These are phyloP conservation scores for Nicotiana attenuata DNA, from an alignment of 257 asterid species.

Conservation along the genomic window DNA sequence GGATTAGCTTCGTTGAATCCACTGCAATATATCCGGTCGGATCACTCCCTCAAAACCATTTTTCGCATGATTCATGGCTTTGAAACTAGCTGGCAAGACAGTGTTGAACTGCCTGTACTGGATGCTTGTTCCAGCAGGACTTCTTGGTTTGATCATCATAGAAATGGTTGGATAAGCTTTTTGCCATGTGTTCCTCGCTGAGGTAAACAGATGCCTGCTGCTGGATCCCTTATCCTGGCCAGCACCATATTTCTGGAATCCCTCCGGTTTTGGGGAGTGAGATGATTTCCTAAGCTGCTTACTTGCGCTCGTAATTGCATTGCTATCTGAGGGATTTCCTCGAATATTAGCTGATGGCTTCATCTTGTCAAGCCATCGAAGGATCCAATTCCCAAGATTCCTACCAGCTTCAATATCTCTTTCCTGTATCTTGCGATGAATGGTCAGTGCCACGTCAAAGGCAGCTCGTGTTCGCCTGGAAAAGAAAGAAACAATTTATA, in stretches of 20 bases:
- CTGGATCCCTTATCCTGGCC: constrained; percentile 39
- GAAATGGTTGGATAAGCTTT: constrained; percentile 45
- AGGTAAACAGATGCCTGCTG: constrained; percentile 51
- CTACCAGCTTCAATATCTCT: constrained; percentile 90
- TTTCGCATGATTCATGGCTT: constrained; percentile 18
- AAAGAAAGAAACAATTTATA: constrained; percentile 3
- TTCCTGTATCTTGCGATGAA: constrained; percentile 67
- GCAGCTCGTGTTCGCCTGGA: constrained; percentile 71
- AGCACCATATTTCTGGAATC: constrained; percentile 24
- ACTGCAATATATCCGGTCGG: constrained; percentile 60
- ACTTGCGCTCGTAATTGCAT: constrained; percentile 21
- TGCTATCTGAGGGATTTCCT: constrained; percentile 25
- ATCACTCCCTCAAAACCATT: constrained; percentile 37
- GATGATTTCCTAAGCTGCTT: constrained; percentile 30
- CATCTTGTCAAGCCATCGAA: constrained; percentile 70
- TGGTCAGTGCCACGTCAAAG: constrained; percentile 67
- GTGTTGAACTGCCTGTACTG: constrained; percentile 52
- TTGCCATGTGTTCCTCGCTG: constrained; percentile 41
- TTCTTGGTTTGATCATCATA: constrained; percentile 44
- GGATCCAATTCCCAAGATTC: constrained; percentile 77
- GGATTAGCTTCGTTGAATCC: constrained; percentile 40
- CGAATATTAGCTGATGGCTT: constrained; percentile 89
- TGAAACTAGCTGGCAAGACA: constrained; percentile 27
- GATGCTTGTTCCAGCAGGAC: constrained; percentile 39
- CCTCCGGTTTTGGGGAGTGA: constrained; percentile 19